Conservation (phyloP, 805 yeast species). For the Sugiyamaella marilandica region DNA sequence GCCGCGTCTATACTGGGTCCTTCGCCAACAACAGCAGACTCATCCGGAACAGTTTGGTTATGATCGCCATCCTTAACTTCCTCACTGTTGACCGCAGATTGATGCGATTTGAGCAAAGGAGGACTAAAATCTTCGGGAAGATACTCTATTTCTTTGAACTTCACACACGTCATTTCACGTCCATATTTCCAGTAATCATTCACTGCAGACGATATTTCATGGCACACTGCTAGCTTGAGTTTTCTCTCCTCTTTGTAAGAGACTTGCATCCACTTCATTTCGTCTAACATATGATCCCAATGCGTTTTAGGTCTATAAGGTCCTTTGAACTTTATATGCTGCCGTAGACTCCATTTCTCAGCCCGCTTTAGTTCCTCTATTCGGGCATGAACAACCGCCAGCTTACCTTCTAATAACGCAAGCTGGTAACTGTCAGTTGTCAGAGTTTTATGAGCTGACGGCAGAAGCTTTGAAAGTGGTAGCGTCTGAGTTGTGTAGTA, state of each 20-base stretch:
- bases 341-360: constrained; percentile 87
- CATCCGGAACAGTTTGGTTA: constrained; percentile 14
- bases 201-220: constrained; percentile 65
- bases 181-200: constrained; percentile 77
- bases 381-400: constrained; percentile 82
- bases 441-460: constrained; percentile 80
- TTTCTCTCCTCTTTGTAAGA: constrained; percentile 71
- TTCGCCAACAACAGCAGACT: constrained; percentile 12
- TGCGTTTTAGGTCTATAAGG: constrained; percentile 56
- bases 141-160: constrained; percentile 32
- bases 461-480: constrained; percentile 74
- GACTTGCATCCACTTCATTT: constrained; percentile 77
- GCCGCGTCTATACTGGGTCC: constrained; percentile 20
- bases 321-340: constrained; percentile 65
- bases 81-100: constrained; percentile 8
- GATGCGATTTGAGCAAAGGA: constrained; percentile 3
- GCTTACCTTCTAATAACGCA: constrained; percentile 83
- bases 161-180: constrained; percentile 55
- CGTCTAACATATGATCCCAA: constrained; percentile 70
- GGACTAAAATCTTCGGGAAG: constrained; percentile 1
- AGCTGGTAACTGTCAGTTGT: constrained; percentile 82
- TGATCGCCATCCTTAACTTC: constrained; percentile 13
- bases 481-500: constrained; percentile 83
- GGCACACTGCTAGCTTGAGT: constrained; percentile 65
- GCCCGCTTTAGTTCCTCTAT: constrained; percentile 87